A percentile compares a stretch with the other conserved stretches of the same genome.
Evolutionary conservation across 768 basidiomycete species (phyloP).

Genomic region (Tylopilus sp.): DNA sequence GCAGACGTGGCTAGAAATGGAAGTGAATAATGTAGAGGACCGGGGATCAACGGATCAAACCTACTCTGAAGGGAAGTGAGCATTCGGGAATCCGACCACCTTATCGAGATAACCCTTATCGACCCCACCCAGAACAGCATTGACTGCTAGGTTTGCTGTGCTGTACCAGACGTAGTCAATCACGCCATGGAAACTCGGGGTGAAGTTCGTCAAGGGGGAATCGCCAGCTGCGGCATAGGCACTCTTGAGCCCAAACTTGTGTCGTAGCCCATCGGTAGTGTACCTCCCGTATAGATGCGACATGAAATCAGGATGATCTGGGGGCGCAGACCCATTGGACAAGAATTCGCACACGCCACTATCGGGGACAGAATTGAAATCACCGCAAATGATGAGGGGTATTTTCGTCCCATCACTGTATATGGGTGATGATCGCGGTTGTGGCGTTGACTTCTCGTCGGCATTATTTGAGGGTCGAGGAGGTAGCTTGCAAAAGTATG

Average conservation of each 20-base stretch:
- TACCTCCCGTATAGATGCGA: slow-evolving; percentile 87
- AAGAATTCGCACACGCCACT: slow-evolving; percentile 94
- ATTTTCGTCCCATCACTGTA: slow-evolving; percentile 88
- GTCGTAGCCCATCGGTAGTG: slow-evolving; percentile 84
- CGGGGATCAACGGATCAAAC: slow-evolving; percentile 33
- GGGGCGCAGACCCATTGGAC: slow-evolving; percentile 61
- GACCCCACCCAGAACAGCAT: slow-evolving; percentile 84
- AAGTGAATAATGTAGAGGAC: slow-evolving; percentile 1
- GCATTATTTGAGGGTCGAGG: slow-evolving; percentile 45
- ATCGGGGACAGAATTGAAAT: slow-evolving; percentile 86
- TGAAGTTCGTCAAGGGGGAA: slow-evolving; percentile 82
- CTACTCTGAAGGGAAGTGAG: slow-evolving; percentile 95
- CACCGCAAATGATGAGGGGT: slow-evolving; percentile 88
- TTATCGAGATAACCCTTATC: slow-evolving; percentile 83
- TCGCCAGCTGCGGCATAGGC: slow-evolving; percentile 67
- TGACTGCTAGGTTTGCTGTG: slow-evolving; percentile 66
- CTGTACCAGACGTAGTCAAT: slow-evolving; percentile 97
- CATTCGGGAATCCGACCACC: slow-evolving; percentile 94
- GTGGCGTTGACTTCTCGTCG: slow-evolving; percentile 24
- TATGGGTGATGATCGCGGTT: slow-evolving; percentile 52
- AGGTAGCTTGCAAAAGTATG: slow-evolving; percentile 81
- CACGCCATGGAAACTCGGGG: slow-evolving; percentile 79
- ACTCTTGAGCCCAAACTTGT: slow-evolving; percentile 78
- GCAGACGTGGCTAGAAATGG: slow-evolving; percentile 59
- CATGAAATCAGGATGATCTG: slow-evolving; percentile 90